Conservation (phyloP, 2,329 filamentous ascomycete genomes). For the Fusarium redolens region DNA sequence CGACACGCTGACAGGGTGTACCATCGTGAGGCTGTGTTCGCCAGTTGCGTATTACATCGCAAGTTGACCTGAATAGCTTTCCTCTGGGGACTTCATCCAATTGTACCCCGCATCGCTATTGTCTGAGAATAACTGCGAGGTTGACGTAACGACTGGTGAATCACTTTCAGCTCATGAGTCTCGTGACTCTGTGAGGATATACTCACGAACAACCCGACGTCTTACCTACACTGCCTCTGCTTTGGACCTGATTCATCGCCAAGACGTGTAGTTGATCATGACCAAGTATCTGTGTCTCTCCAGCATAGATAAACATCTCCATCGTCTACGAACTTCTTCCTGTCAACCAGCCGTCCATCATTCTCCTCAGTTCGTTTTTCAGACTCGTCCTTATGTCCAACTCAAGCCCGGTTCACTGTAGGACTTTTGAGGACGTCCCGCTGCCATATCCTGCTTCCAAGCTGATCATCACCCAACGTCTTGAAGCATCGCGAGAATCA, state of each 20-base stretch:
- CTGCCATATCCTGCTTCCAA: conserved; percentile 60
- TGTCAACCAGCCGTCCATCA: neutral
- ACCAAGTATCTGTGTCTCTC: neutral
- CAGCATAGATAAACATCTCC: conserved; percentile 14
- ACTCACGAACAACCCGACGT: conserved; percentile 9
- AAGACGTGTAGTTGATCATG: conserved; percentile 16
- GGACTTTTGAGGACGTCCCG: conserved; percentile 46
- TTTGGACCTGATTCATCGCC: conserved; percentile 25
- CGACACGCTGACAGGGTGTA: conserved; percentile 1
- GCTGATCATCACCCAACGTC: conserved; percentile 58
- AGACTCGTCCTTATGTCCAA: conserved; percentile 38
- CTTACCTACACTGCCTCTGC: neutral
- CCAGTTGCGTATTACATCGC: conserved; percentile 12
- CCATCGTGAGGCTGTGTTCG: conserved; percentile 2
- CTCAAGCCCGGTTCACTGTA: conserved; percentile 21
- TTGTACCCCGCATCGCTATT: neutral
- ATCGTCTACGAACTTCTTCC: neutral
- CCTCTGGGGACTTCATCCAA: neutral
- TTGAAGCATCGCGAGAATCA: conserved; percentile 48
- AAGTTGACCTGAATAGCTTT: conserved; percentile 6
- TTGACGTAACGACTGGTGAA: conserved; percentile 31
- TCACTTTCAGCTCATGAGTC: conserved; percentile 13
- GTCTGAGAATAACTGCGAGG: neutral
- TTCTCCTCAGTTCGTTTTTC: neutral
- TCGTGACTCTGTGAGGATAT: neutral